A percentile compares a stretch with the other conserved stretches of the same genome.
Conservation (phyloP, 2,329 filamentous ascomycete genomes). For the Colletotrichum musae region DNA sequence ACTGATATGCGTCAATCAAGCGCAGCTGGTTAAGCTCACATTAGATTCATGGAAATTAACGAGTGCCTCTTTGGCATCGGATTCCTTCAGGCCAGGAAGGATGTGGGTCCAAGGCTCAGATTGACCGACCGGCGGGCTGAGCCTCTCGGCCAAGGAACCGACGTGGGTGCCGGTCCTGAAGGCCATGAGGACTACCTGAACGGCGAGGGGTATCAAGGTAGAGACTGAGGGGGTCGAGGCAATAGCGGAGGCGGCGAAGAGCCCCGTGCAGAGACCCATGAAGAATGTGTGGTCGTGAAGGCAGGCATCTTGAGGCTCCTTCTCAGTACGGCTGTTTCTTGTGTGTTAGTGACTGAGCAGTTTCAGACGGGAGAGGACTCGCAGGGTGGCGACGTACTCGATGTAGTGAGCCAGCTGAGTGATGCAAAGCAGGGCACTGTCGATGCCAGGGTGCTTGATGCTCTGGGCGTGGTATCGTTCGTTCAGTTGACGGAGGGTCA, state of each 20-base stretch:
- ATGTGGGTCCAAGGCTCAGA: conserved; percentile 78
- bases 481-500: conserved; percentile 74
- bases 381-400: conserved; percentile 62
- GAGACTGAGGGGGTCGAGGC: conserved; percentile 74
- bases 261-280: conserved; percentile 77
- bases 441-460: conserved; percentile 72
- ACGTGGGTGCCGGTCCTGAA: conserved; percentile 76
- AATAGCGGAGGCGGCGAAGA: conserved; percentile 78
- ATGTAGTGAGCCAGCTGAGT: conserved; percentile 79
- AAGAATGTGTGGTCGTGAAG: conserved; percentile 66
- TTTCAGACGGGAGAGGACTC: neutral
- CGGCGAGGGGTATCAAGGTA: conserved; percentile 72
- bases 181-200: conserved; percentile 75
- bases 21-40: conserved; percentile 51
- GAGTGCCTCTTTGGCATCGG: conserved; percentile 65
- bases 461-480: conserved; percentile 73
- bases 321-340: conserved; percentile 62
- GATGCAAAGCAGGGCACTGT: conserved; percentile 75
- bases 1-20: conserved; percentile 30
- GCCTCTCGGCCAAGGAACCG: conserved; percentile 61
- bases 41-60: conserved; percentile 70
- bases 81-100: conserved; percentile 69
- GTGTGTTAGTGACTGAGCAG: conserved; percentile 47
- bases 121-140: conserved; percentile 55
- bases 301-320: conserved; percentile 69